phyloP scores from a whole-genome alignment of 2,329 filamentous ascomycete genomes.

The Gnomoniopsis sp. region DNA sequence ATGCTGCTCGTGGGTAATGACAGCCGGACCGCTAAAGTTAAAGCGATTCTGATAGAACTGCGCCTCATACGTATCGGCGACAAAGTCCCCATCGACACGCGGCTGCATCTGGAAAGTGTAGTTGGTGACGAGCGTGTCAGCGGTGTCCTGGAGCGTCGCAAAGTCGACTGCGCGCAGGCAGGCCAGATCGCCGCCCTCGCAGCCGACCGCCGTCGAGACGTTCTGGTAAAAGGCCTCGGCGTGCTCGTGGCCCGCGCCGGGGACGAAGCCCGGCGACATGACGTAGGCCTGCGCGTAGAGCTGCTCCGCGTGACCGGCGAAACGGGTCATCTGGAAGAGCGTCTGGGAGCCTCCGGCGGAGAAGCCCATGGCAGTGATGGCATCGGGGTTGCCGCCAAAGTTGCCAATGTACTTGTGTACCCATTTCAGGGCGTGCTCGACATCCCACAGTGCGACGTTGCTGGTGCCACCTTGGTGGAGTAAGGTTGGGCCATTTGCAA shows the following conservation, averaged over 20 bases:
- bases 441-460: slow-evolving; percentile 39
- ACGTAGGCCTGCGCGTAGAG: slow-evolving; percentile 35
- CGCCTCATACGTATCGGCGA: slow-evolving; percentile 33
- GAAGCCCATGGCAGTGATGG: slow-evolving; percentile 40
- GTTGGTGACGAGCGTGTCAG: slow-evolving; percentile 22
- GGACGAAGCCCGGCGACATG: slow-evolving; percentile 32
- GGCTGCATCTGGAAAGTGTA: slow-evolving; percentile 34
- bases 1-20: slow-evolving; percentile 33
- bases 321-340: slow-evolving; percentile 43
- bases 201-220: slow-evolving; percentile 22
- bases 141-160: slow-evolving; percentile 23
- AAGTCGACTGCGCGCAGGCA: slow-evolving; percentile 28
- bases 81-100: slow-evolving; percentile 32
- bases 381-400: slow-evolving; percentile 36
- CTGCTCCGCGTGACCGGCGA: slow-evolving; percentile 40
- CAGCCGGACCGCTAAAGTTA: slow-evolving; percentile 32
- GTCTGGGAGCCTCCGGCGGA: slow-evolving; percentile 46
- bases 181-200: slow-evolving; percentile 24
- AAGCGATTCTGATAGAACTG: slow-evolving; percentile 33
- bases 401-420: slow-evolving; percentile 36
- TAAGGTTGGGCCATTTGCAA: slow-evolving; percentile 31
- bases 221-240: slow-evolving; percentile 24
- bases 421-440: slow-evolving; percentile 39
- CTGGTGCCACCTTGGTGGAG: slow-evolving; percentile 33
- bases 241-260: slow-evolving; percentile 32